Percentiles rank a stretch among this genome's conserved stretches.
phyloP scores from a whole-genome alignment of 352 stramenopile genomes.

The Phytophthora crassamura region DNA sequence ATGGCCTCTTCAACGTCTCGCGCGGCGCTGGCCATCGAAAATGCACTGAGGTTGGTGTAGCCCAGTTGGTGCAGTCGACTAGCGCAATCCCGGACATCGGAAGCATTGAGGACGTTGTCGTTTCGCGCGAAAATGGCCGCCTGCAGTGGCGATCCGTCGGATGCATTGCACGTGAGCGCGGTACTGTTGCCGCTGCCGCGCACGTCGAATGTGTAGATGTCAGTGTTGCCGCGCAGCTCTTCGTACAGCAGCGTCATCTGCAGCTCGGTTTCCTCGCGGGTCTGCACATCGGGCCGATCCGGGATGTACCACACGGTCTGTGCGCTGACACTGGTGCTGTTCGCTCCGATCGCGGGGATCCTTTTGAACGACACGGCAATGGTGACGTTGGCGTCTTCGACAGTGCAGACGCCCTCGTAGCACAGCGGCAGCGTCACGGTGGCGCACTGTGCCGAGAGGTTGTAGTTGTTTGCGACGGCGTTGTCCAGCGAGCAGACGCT shows the following conservation, averaged over 20 bases:
- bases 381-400: constrained; percentile 45
- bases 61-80: constrained; percentile 18
- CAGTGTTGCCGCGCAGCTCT: constrained; percentile 45
- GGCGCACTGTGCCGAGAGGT: constrained; percentile 47
- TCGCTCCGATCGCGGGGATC: constrained; percentile 39
- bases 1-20: constrained; percentile 68
- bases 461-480: constrained; percentile 21
- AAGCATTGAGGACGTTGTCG: constrained; percentile 15
- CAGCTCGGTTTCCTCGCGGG: constrained; percentile 35
- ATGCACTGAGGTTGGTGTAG: constrained; percentile 46
- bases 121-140: constrained; percentile 35
- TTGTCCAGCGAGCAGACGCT: constrained; percentile 43
- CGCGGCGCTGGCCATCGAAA: constrained; percentile 74
- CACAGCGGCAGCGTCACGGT: constrained; percentile 54
- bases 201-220: constrained; percentile 66
- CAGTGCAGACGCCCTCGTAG: constrained; percentile 47
- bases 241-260: constrained; percentile 61
- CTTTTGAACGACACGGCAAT: constrained; percentile 65
- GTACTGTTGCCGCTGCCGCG: constrained; percentile 59
- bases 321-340: constrained; percentile 6
- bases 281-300: constrained; percentile 45
- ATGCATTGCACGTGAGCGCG: constrained; percentile 44
- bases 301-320: constrained; percentile 52
- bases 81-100: constrained; percentile 24
- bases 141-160: constrained; percentile 29